Conservation (phyloP, 2,329 filamentous ascomycete species). For the Claviceps maximensis region DNA sequence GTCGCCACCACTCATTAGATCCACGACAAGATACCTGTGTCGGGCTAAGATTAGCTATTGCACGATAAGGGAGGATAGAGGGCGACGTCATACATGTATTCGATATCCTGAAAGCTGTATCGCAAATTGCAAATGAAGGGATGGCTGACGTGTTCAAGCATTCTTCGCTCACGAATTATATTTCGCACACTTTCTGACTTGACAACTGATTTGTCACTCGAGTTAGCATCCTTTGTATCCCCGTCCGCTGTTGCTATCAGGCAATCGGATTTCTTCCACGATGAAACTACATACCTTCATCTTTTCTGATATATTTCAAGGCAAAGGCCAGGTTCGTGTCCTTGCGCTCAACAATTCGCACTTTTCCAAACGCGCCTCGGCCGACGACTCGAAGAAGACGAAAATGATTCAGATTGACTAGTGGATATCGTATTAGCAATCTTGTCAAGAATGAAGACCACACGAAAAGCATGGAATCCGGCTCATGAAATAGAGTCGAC, state of each 20-base stretch:
- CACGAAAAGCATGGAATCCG: not conserved
- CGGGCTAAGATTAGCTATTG: not conserved
- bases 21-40: conserved; percentile 87
- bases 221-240: not conserved
- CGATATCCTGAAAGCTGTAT: conserved; percentile 98
- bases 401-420: conserved; percentile 96
- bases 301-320: conserved; percentile 95
- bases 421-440: not conserved
- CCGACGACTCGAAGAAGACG: conserved; percentile 88
- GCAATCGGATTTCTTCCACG: not conserved
- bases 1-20: conserved; percentile 96
- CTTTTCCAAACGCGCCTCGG: conserved; percentile 96
- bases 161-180: conserved; percentile 91
- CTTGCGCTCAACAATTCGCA: conserved; percentile 95
- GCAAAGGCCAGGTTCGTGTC: conserved; percentile 90
- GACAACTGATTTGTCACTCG: conserved; percentile 52
- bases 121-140: conserved; percentile 96
- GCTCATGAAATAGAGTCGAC: not conserved
- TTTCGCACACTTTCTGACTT: conserved; percentile 96
- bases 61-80: not conserved
- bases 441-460: not conserved
- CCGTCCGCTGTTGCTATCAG: not conserved
- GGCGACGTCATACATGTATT: conserved; percentile 69
- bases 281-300: conserved; percentile 58
- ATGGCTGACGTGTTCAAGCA: conserved; percentile 96